Base-by-base conservation (phyloP, 2,329 filamentous ascomycete genomes). In the Colletotrichum sp. region DNA sequence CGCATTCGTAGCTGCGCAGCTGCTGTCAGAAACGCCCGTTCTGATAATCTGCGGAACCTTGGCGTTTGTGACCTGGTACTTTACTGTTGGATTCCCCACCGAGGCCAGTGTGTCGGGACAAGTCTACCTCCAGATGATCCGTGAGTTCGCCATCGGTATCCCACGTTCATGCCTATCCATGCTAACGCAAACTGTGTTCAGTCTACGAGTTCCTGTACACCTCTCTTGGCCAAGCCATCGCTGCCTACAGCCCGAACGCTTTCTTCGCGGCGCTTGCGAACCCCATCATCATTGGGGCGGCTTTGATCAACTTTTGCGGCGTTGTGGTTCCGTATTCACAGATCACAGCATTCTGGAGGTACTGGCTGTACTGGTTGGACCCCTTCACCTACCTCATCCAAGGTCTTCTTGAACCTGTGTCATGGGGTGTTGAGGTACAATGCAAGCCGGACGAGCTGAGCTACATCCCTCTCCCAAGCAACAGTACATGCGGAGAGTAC, bases 231-330 rank as follows among this genome's bases (percentile, higher is more conserved):
- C 86, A 87, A 74, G 82, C 82, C 3, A 85, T 89, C 52, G 87
- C 88, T 1, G 88, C 88, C 2, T 89, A 89, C 72, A 86, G 88
- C 0, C 88, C 88, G 0, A 89, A 89, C 60, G 88, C 87, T 16
- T 85, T 87, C 60, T 88, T 88, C n/a, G 88, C 88, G 1, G 83
- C 87, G 1, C 82, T 89, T 26, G 84, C 85, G 78, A 89, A 89
- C 69, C 87, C 87, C 0, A 80, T 89, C 3, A 71, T 89, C 44
- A 83, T 89, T 71, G 85, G 84, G 8, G 83, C 84, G 1, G 85
- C 82, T 3, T 77, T 87, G 77, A 77, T 86, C 71, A 81, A 80
- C 75, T 82, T 82, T 67, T 82, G 80, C 18, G 80, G 80, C 8
- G 79, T 81, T 2, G 75, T 82, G 1, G 77, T 82, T 12, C 80